Evolutionary conservation across 2,329 filamentous ascomycete genomes (phyloP), one percentile per base, ranked within the genome.

Genomic region (Ascochyta viciae-villosae): DNA sequence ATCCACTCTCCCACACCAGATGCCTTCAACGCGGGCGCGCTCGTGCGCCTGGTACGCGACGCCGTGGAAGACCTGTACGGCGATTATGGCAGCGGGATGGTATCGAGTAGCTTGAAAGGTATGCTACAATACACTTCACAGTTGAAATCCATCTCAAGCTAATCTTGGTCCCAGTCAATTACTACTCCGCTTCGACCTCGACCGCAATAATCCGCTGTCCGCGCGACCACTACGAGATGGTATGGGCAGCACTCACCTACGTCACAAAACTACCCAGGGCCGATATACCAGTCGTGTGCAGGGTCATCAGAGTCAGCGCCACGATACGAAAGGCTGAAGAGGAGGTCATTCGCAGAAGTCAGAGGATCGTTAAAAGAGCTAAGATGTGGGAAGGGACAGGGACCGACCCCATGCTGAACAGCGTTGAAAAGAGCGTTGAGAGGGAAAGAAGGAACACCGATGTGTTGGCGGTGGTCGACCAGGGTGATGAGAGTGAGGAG

Each of bases 291-390:
- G 96, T 93, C 68, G 88, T 94, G 1, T 90, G 96, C 60, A 87
- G 89, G 41, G 92, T 99, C 13, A 86, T 96, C 6, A 85, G 91
- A 58, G 91, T 97, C 13, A 95, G 91, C 62, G 95, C 94, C 15
- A 99, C 95, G 3, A 96, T 99, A 69, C 89, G 88, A 65, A 96
- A 96, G 76, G 89, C 87, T 2, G 93, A 98, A 76, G 88, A 96
- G 72, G 93, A 96, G 75, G 92, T 92, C 33, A 89, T 98, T 67
- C 84, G 88, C 4, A 83, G 91, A 57, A 91, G 92, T 38, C 87
- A 89, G 64, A 81, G 83, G 53, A 84, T 92, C 53, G 88, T 96
- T 57, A 79, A 90, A 39, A 84, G 86, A 27, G 87, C 89, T 48
- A 85, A 84, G 70, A 83, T 83, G 26, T 80, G 54, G 35, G 64